Conservation (phyloP, 1,284 basidiomycete species). For the Naganishia cerealis region DNA sequence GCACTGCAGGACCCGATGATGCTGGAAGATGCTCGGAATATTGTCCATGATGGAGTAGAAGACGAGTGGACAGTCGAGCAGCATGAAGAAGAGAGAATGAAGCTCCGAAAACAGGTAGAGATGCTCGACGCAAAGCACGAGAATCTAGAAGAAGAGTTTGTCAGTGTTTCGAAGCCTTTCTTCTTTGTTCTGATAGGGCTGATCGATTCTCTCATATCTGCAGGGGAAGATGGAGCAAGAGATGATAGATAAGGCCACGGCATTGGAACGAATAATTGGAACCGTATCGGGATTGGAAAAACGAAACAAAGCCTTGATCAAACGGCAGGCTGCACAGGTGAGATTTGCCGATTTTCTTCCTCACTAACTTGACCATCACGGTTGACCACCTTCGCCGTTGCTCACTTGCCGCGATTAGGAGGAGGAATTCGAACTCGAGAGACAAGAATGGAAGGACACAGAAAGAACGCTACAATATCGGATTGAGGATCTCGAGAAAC, state of each 20-base stretch:
- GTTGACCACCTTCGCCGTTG: not conserved
- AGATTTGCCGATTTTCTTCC: constrained; percentile 15
- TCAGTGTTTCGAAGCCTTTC: constrained; percentile 18
- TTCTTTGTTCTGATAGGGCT: not conserved
- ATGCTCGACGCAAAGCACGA: constrained; percentile 40
- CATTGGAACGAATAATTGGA: constrained; percentile 42
- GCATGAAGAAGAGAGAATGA: not conserved
- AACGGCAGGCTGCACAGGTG: constrained; percentile 49
- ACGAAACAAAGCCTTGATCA: constrained; percentile 41
- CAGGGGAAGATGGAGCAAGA: constrained; percentile 27
- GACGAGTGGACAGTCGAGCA: not conserved
- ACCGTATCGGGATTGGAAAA: constrained; percentile 43
- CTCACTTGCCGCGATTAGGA: constrained; percentile 39
- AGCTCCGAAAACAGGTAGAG: constrained; percentile 9
- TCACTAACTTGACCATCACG: not conserved
- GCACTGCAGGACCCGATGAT: not conserved
- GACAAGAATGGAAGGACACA: constrained; percentile 46
- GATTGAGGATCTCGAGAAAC: constrained; percentile 1
- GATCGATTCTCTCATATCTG: not conserved
- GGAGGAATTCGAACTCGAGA: constrained; percentile 48
- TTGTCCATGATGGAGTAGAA: not conserved
- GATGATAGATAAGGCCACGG: not conserved
- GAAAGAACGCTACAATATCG: constrained; percentile 41
- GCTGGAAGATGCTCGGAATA: not conserved
- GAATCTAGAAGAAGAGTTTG: constrained; percentile 45